Base-by-base conservation (phyloP, 1,284 basidiomycete genomes). In the Apiotrichum sp. region DNA sequence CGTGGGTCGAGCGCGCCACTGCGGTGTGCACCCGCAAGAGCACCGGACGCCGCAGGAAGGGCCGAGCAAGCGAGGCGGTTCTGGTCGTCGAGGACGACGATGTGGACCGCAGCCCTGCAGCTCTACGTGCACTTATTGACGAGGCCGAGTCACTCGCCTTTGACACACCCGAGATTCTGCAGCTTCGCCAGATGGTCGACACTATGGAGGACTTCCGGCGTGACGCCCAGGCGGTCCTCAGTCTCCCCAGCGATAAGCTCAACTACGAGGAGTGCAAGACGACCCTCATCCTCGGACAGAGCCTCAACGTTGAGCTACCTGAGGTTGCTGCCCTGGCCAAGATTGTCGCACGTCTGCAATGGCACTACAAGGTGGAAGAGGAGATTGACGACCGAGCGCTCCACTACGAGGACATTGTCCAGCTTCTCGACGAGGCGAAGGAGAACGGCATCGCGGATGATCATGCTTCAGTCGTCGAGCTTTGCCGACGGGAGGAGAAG, bases 1-100 rank as follows among this genome's bases (percentile, higher is more conserved):
- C 87, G 60, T 95, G 92, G 91, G 79, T 93, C 4, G 76, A 72
- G 29, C 59, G 62, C 22, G 70, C 71, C 8, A 63, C 66, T 6
- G 59, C 65, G 3, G 51, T 75, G 6, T 43, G 58, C 5, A 70
- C 68, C 3, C 56, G 72, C 33, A 75, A 73, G 57, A 66, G 62
- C 40, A 64, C 64, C 2, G 69, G 67, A 6, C 55, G 70, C 31
- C 55, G 68, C 36, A 52, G 64, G 31, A 68, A 71, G 51, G 65
- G 65, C 14, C 56, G 62, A 33, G 61, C 64, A 47, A 64, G 64
- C 38, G 64, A 58, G n/a, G 53, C 14, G 4, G 22, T 22, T 22
- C 22, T 22, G 22, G 22, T 22, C 22, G 61, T 62, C 29, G 63
- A 67, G 2, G 62, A 64, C n/a, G 62, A 65, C 9, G 64, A 65